phyloP scores from a whole-genome alignment of 2,329 filamentous ascomycete species.

The Penicillium olsonii region DNA sequence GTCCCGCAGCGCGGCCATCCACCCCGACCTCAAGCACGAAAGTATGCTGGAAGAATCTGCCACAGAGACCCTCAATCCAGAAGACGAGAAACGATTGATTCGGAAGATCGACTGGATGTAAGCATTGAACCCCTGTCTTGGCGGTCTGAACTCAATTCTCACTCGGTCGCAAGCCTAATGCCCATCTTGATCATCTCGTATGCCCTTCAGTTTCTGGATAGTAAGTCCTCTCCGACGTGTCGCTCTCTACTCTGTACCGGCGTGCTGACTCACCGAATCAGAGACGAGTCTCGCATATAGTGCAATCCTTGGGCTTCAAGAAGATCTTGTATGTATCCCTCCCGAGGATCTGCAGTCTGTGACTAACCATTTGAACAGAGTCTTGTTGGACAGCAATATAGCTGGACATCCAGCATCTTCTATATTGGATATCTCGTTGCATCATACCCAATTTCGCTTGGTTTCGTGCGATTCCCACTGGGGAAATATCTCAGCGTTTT shows the following conservation, averaged over 20 bases:
- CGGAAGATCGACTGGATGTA: conserved; percentile 17
- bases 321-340: conserved; percentile 11
- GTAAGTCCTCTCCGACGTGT: conserved; percentile 1
- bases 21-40: background rate
- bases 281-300: conserved; percentile 19
- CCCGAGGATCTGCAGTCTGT: no score
- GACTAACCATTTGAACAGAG: conserved; percentile 34
- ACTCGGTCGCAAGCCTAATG: conserved; percentile 14
- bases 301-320: conserved; percentile 15
- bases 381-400: conserved; percentile 20
- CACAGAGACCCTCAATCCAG: conserved; percentile 2
- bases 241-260: background rate
- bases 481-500: conserved; percentile 32
- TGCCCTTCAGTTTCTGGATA: conserved; percentile 34
- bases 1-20: background rate
- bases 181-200: conserved; percentile 21
- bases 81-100: conserved; percentile 15
- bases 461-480: conserved; percentile 35
- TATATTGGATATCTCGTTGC: conserved; percentile 31
- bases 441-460: conserved; percentile 35
- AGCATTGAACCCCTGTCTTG: background rate
- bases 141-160: background rate
- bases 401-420: conserved; percentile 26
- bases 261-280: background rate
- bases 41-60: background rate